Conservation (phyloP, 331 rosid species). For the Phaseolus coccineus region DNA sequence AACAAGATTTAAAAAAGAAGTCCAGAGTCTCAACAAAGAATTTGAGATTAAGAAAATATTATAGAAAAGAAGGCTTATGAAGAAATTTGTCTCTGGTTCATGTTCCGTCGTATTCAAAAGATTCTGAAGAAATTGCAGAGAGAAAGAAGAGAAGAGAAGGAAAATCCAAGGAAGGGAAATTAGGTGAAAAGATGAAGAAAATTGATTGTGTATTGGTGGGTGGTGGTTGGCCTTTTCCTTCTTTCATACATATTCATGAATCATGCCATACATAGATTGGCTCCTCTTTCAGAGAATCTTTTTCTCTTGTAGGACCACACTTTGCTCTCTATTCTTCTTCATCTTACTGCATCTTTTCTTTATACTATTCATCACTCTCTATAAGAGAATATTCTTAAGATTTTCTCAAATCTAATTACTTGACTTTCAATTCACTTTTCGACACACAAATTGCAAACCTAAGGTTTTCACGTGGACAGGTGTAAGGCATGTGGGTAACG, state of each 20-base stretch:
- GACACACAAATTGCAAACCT: neutral
- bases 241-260: slow-evolving; percentile 49
- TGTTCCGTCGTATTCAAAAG: slow-evolving; percentile 36
- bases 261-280: slow-evolving; percentile 46
- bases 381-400: slow-evolving; percentile 9
- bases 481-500: neutral
- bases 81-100: slow-evolving; percentile 6
- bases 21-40: neutral
- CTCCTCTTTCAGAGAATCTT: slow-evolving; percentile 59
- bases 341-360: neutral
- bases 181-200: slow-evolving; percentile 40
- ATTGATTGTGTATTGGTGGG: slow-evolving; percentile 40
- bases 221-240: slow-evolving; percentile 53
- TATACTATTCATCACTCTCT: slow-evolving; percentile 23
- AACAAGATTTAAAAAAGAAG: neutral
- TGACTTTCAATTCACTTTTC: neutral
- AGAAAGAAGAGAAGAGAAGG: slow-evolving; percentile 3
- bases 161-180: slow-evolving; percentile 40
- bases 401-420: neutral
- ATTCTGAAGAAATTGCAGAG: slow-evolving; percentile 35
- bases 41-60: neutral
- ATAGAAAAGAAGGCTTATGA: neutral
- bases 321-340: no score
- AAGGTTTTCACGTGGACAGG: neutral
- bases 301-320: slow-evolving; percentile 48